These are phyloP conservation scores for Leccinum subgranulosum DNA, from an alignment of 768 basidiomycete genomes.

Conservation along the genomic window DNA sequence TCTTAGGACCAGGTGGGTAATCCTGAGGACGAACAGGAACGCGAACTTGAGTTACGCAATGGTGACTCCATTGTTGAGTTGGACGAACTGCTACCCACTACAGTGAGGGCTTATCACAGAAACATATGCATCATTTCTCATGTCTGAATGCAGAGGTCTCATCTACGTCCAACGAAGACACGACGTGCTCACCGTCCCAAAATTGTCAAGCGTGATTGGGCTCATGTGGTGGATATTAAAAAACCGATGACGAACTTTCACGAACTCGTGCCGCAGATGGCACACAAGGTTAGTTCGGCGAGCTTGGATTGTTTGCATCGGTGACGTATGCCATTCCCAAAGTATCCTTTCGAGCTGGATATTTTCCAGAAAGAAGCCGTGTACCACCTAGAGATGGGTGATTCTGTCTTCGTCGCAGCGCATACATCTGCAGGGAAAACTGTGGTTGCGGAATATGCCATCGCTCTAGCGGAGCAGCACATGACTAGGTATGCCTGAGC, in stretches of 20 bases:
- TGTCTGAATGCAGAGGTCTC: slow-evolving; percentile 42
- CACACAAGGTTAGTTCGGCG: slow-evolving; percentile 64
- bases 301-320: background rate
- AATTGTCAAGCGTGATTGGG: slow-evolving; percentile 90
- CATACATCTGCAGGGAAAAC: slow-evolving; percentile 99
- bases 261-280: slow-evolving; percentile 95
- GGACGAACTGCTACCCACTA: slow-evolving; percentile 74
- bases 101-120: slow-evolving; percentile 31
- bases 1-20: slow-evolving; percentile 20
- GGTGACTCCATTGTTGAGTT: slow-evolving; percentile 46
- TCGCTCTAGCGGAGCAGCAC: slow-evolving; percentile 93
- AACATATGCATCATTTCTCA: slow-evolving; percentile 1
- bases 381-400: slow-evolving; percentile 94
- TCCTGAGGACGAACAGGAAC: slow-evolving; percentile 20
- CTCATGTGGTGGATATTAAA: slow-evolving; percentile 93
- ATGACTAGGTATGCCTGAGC: slow-evolving; percentile 81
- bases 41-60: slow-evolving; percentile 16
- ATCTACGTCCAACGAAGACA: slow-evolving; percentile 52
- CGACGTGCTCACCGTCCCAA: slow-evolving; percentile 43
- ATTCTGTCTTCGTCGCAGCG: slow-evolving; percentile 99
- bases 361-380: slow-evolving; percentile 99
- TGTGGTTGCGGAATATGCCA: slow-evolving; percentile 98
- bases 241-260: slow-evolving; percentile 85
- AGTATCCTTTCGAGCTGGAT: slow-evolving; percentile 99
- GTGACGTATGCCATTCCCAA: slow-evolving; percentile 6